Base-by-base conservation (phyloP, 2,329 filamentous ascomycete genomes). In the Zymoseptoria passerinii region DNA sequence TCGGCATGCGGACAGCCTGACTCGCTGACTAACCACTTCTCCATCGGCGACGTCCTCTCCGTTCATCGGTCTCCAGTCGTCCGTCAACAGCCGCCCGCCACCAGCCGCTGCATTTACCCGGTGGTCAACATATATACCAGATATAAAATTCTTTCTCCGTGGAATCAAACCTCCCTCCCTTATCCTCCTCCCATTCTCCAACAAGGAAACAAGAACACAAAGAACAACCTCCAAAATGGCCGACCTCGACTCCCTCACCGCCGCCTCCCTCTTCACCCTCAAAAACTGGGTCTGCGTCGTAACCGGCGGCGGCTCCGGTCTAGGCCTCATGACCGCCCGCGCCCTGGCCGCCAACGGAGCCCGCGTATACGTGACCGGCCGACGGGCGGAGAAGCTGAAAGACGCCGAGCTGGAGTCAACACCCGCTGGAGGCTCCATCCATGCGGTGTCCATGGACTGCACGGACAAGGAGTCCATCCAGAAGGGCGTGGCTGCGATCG, bases 391-490 rank as follows among this genome's bases (percentile, higher is more conserved):
- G 18, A 74, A 76, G 51, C 71, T 80, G 40, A 72, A 78, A 55
- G 74, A 65, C 28, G 73, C 72, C 18, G 68, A 74, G 52, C 66
- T 64, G 51, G 71, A 60, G 13, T 71, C 80, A 58, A 91, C 89
- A 80, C 83, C 80, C 61, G 78, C 80, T 58, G 78, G 81, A 13
- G 89, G 89, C 68, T 85, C 84, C 56, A 69, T 71, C 56, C 63
- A 66, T 28, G 68, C 59, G 10, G 48, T 71, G 10, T 67, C 67
- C 20, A 69, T 70, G 68, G 68, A 70, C 60, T 68, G 70, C 55
- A 70, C 66, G 9, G 67, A 70, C 61, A 70, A 71, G 57, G 57
- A 65, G 28, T 67, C 64, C 59, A 68, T 71, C 53, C 49, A 57
- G 28, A 61, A 60, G 16, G 64, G 60, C 48, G 67, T 68, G n/a